These are phyloP conservation scores for Gynostemma pentaphyllum DNA, from an alignment of 306 rosid genomes.

Conservation along the genomic window DNA sequence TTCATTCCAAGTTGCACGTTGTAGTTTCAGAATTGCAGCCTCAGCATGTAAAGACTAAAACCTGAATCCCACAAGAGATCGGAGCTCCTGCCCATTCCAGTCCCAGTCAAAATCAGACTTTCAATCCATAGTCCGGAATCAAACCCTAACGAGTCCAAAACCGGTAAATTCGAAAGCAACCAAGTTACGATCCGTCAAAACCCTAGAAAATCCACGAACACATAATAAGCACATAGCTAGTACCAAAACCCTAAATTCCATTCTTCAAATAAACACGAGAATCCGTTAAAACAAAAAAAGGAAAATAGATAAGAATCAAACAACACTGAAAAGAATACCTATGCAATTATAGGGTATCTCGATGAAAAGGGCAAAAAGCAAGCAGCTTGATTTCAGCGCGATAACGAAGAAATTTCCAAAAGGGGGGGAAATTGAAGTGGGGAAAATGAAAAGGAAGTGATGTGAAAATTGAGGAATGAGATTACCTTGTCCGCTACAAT, in stretches of 20 bases:
- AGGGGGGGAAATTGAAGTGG: conserved; percentile 2
- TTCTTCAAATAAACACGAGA: conserved; percentile 3
- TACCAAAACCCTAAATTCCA: conserved; percentile 22
- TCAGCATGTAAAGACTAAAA: conserved; percentile 22
- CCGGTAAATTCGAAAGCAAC: conserved; percentile 17
- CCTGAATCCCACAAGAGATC: conserved; percentile 20
- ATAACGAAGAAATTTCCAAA: conserved; percentile 5
- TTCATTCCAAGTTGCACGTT: conserved; percentile 38
- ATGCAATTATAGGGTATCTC: conserved; percentile 13
- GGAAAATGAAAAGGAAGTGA: not conserved
- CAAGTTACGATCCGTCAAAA: conserved; percentile 37
- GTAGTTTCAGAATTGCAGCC: conserved; percentile 34
- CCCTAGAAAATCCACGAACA: conserved; percentile 29
- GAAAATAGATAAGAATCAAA: conserved; percentile 1
- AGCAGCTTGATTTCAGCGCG: conserved; percentile 14
- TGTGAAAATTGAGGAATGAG: conserved; percentile 9
- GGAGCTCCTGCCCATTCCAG: conserved; percentile 22
- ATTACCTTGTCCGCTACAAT: conserved; percentile 50
- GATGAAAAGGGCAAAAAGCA: conserved; percentile 18
- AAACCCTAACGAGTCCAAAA: conserved; percentile 31
- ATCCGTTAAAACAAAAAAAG: not conserved
- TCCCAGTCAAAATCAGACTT: conserved; percentile 13
- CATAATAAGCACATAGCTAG: conserved; percentile 11
- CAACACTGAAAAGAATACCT: conserved; percentile 7
- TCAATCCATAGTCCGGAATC: conserved; percentile 20